Evolutionary conservation across 805 yeast genomes (phyloP).

Genomic region (Brettanomyces custersianus): DNA sequence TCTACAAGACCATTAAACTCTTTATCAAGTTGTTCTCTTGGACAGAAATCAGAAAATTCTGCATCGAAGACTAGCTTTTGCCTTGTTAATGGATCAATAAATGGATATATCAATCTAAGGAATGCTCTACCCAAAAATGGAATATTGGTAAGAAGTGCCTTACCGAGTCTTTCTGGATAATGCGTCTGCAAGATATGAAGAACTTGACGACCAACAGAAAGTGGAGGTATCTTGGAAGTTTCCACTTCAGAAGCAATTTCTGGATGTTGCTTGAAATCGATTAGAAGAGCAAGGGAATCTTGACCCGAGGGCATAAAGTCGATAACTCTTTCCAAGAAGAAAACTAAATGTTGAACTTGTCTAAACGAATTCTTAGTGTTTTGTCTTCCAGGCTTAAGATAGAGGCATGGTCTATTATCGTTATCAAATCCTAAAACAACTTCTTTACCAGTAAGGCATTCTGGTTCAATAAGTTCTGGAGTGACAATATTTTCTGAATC

Average conservation of each 20-base stretch:
- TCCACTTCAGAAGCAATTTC: constrained; percentile 38
- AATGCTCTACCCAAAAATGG: constrained; percentile 95
- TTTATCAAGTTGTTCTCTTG: constrained; percentile 69
- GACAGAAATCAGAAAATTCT: constrained; percentile 79
- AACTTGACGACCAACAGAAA: constrained; percentile 84
- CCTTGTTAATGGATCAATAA: constrained; percentile 90
- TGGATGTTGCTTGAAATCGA: constrained; percentile 84
- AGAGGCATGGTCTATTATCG: constrained; percentile 84
- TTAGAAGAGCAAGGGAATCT: constrained; percentile 82
- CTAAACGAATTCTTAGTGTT: constrained; percentile 84
- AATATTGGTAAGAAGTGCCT: constrained; percentile 83
- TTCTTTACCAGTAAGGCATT: constrained; percentile 89
- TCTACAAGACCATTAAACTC: constrained; percentile 81
- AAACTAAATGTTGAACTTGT: constrained; percentile 95
- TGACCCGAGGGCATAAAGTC: constrained; percentile 96
- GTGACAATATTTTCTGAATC: constrained; percentile 41
- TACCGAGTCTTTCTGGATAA: constrained; percentile 94
- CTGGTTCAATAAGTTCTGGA: constrained; percentile 46
- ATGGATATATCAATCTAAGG: constrained; percentile 84
- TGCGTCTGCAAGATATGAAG: constrained; percentile 91
- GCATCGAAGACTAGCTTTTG: constrained; percentile 89
- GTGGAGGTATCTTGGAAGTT: constrained; percentile 75
- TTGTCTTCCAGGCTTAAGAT: constrained; percentile 90
- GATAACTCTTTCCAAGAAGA: constrained; percentile 83
- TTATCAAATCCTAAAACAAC: constrained; percentile 86